Percentiles rank a stretch among this genome's conserved stretches.
Evolutionary conservation across 805 yeast genomes (phyloP).

Genomic region (Lachancea sp.): DNA sequence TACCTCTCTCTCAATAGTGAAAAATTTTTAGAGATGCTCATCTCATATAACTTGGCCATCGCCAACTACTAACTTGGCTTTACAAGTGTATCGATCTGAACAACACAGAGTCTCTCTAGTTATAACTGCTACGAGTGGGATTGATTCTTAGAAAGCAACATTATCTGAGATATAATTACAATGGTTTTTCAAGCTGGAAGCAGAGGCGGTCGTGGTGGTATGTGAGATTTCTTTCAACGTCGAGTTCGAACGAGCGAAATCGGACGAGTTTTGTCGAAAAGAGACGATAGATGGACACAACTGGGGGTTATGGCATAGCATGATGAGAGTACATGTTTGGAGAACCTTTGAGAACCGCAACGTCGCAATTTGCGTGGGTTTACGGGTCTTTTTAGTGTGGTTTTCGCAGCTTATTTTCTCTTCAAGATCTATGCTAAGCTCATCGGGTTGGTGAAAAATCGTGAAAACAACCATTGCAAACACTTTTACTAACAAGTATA

Average conservation of each 20-base stretch:
- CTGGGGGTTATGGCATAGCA: too few species aligned
- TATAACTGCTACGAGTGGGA: background rate
- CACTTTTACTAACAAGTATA: slow-evolving; percentile 8
- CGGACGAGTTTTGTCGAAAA: slow-evolving; percentile 26
- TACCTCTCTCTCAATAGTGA: slow-evolving; percentile 1
- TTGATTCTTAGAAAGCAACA: too few species aligned
- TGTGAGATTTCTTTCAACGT: slow-evolving; percentile 35
- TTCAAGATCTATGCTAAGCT: background rate
- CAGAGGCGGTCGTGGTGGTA: slow-evolving; percentile 55
- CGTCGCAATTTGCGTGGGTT: too few species aligned
- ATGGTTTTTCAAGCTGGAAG: slow-evolving; percentile 69
- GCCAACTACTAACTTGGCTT: background rate
- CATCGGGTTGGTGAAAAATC: background rate
- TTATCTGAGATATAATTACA: slow-evolving; percentile 34
- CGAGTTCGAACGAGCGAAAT: slow-evolving; percentile 13
- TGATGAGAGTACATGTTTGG: too few species aligned
- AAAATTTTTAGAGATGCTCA: slow-evolving; percentile 11
- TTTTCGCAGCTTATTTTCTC: too few species aligned
- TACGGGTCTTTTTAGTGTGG: too few species aligned
- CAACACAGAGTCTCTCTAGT: background rate
- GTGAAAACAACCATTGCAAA: background rate
- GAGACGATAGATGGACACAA: too few species aligned
- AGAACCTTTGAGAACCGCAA: too few species aligned
- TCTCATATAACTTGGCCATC: slow-evolving; percentile 4
- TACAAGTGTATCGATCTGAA: background rate